Evolutionary conservation across 2,329 filamentous ascomycete species (phyloP).

Genomic region (Exophiala dermatitidis): DNA sequence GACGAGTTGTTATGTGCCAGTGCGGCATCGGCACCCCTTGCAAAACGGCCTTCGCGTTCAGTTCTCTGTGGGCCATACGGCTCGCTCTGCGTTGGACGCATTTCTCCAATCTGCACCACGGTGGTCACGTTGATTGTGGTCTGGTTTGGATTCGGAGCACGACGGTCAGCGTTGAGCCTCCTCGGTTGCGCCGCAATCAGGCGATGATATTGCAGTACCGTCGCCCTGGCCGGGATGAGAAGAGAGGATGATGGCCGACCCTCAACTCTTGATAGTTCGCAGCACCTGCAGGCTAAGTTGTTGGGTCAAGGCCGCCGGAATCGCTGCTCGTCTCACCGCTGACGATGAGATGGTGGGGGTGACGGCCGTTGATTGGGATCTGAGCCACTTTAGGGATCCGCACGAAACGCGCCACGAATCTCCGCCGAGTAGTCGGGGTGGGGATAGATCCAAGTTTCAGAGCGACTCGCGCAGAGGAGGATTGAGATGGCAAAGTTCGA

Average conservation of each 20-base stretch:
- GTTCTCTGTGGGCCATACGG: constrained; percentile 15
- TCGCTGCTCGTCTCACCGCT: constrained; percentile 18
- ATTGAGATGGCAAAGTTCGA: neutral
- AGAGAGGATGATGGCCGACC: neutral
- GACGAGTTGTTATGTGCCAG: constrained; percentile 8
- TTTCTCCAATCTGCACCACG: neutral
- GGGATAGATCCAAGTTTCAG: neutral
- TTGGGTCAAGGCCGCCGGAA: neutral
- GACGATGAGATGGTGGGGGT: constrained; percentile 12
- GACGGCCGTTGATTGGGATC: constrained; percentile 2
- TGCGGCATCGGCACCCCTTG: constrained; percentile 9
- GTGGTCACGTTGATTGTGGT: neutral
- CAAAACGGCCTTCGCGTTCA: constrained; percentile 14
- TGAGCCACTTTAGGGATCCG: neutral
- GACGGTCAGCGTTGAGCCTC: too few relatives aligned
- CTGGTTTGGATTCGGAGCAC: too few relatives aligned
- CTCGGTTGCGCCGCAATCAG: too few relatives aligned
- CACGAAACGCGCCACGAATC: constrained; percentile 3
- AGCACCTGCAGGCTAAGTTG: neutral
- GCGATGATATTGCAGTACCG: too few relatives aligned
- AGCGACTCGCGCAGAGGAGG: neutral
- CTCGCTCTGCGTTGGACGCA: constrained; percentile 23
- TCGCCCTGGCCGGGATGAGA: neutral
- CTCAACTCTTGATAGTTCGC: neutral
- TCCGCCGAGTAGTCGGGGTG: constrained; percentile 1